These are phyloP conservation scores for Lasiodiplodia hormozganensis DNA, from an alignment of 2,329 filamentous ascomycete genomes.

Conservation along the genomic window DNA sequence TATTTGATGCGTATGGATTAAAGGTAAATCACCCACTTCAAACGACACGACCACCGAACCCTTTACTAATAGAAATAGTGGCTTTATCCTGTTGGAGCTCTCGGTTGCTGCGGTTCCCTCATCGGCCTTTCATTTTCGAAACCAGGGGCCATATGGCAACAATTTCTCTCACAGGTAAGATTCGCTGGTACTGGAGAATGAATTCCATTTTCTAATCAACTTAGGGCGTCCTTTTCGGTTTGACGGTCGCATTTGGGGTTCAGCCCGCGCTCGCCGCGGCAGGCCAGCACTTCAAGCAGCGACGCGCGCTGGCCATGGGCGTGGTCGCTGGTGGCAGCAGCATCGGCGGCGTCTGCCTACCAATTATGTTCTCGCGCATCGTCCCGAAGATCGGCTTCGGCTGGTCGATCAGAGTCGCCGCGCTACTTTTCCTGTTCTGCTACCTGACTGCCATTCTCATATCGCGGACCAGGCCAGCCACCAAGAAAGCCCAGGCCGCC, in stretches of 20 bases:
- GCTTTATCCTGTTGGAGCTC: slow-evolving; percentile 4
- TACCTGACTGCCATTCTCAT: slow-evolving; percentile 26
- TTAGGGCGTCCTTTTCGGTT: slow-evolving; percentile 28
- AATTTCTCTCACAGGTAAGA: slow-evolving; percentile 15
- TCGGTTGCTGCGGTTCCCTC: slow-evolving; percentile 15
- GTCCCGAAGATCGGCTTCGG: slow-evolving; percentile 26
- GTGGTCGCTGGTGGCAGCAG: slow-evolving; percentile 28
- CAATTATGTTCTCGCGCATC: slow-evolving; percentile 28
- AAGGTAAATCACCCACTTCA: neutral
- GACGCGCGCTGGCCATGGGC: slow-evolving; percentile 29
- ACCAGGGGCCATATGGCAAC: slow-evolving; percentile 15
- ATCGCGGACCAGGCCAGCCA: slow-evolving; percentile 15
- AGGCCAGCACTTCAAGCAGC: slow-evolving; percentile 30
- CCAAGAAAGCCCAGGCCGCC: neutral
- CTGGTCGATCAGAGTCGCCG: slow-evolving; percentile 28
- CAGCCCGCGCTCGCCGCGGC: slow-evolving; percentile 29
- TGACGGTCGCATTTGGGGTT: slow-evolving; percentile 27
- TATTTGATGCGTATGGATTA: slow-evolving; percentile 17
- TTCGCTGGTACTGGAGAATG: neutral
- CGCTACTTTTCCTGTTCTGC: slow-evolving; percentile 25
- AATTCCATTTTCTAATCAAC: neutral
- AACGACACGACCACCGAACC: too few species aligned
- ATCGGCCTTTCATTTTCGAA: slow-evolving; percentile 16
- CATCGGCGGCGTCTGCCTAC: slow-evolving; percentile 27
- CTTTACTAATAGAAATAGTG: neutral